Base-by-base conservation (phyloP, 129 eudicot species). In the Ambrosia artemisiifolia region DNA sequence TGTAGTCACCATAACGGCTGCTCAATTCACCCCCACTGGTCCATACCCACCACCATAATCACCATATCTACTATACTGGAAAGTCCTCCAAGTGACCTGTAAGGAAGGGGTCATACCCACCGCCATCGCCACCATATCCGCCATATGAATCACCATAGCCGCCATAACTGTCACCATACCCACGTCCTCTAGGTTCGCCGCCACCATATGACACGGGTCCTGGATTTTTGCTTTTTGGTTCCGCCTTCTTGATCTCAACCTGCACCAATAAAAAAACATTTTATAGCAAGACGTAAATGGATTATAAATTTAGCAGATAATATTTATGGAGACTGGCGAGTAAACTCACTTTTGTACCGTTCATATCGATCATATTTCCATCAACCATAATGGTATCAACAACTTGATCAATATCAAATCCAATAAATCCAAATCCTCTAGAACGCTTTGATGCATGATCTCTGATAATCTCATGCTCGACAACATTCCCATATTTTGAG, bases 171-270 rank as follows among this genome's bases (percentile, higher is more conserved):
- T 81, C 82, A 49, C 77, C 84, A 38, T 71, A 91, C 46, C 83
- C 77, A 53, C 98, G 91, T 50, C 89, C 91, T 89, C 96, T 87
- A 82, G 91, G 80, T 19, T 89, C 88, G 65, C 98, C 86, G 65
- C 98, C 86, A 87, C 89, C 88, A 49, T 85, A 89, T 55, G 92
- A 86, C 72, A 92, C 83, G 35, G 90, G 89, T 56, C 87, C 83
- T 59, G 96, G 85, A 88, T 89, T 87, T 57, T 95, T 89, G 67
- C 96, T 92, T 90, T 92, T 92, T 78, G 96, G 98, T 84, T 92
- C 98, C 7, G 96, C 96, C 84, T 85, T 93, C 95, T 93, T 93
- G 83, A 93, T 83, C 90, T 93, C 98, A 81, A 93, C 95, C 98
- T 93, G 84, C 90, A 89, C 63, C 80, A 83, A 81, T 56, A 74